Evolutionary conservation across 495 filamentous ascomycete species (phyloP).

Genomic region (Xylaria sp.): DNA sequence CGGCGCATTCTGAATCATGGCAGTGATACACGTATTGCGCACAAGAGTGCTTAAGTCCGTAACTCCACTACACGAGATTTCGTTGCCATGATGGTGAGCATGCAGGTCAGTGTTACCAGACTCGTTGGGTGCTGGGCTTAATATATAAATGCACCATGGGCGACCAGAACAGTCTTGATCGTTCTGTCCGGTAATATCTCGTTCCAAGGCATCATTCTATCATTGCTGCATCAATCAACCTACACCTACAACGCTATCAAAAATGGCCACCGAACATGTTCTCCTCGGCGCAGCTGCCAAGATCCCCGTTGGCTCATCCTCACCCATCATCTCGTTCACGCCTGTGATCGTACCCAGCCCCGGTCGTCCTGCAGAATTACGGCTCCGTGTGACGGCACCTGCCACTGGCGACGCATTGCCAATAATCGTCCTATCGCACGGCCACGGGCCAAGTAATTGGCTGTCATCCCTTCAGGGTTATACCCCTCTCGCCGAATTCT

Average conservation of each 20-base stretch:
- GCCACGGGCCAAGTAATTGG: slow-evolving; percentile 41
- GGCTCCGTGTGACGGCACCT: slow-evolving; percentile 44
- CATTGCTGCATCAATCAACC: not conserved
- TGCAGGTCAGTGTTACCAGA: not conserved
- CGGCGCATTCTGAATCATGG: not conserved
- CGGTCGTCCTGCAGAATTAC: slow-evolving; percentile 41
- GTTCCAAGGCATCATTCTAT: not conserved
- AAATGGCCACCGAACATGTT: slow-evolving; percentile 42
- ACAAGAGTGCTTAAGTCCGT: slow-evolving; percentile 1
- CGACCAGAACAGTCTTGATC: no score
- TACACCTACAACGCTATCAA: not conserved
- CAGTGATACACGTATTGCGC: not conserved
- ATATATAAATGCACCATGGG: not conserved
- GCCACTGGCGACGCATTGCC: slow-evolving; percentile 44
- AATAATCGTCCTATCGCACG: slow-evolving; percentile 51
- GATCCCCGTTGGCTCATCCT: slow-evolving; percentile 42
- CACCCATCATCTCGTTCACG: slow-evolving; percentile 48
- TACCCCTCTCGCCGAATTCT: slow-evolving; percentile 52
- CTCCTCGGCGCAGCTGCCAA: slow-evolving; percentile 48
- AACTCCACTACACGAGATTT: not conserved
- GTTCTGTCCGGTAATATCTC: not conserved
- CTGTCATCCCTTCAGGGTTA: slow-evolving; percentile 53
- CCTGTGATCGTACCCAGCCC: slow-evolving; percentile 45
- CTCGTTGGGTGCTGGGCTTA: not conserved
- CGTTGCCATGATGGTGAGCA: not conserved